phyloP scores from a whole-genome alignment of 306 rosid genomes.

The Vigna hirtella region DNA sequence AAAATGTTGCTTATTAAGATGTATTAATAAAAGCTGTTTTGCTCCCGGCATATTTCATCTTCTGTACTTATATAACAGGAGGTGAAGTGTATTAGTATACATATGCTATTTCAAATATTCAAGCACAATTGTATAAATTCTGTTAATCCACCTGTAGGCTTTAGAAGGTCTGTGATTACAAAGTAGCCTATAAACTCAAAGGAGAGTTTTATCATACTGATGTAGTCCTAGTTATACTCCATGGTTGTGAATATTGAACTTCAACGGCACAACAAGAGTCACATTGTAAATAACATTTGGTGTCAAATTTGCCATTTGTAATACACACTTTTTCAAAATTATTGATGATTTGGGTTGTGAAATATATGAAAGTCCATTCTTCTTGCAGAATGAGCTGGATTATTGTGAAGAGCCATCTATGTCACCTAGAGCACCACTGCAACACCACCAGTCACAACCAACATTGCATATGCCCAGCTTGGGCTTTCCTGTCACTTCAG shows the following conservation, averaged over 20 bases:
- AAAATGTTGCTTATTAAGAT: constrained; percentile 3
- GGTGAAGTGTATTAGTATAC: neutral
- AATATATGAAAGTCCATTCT: constrained; percentile 3
- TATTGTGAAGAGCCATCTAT: constrained; percentile 75
- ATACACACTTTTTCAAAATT: neutral
- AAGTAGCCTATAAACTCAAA: neutral
- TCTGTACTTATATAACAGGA: too few relatives aligned
- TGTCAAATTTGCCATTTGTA: neutral
- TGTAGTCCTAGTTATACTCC: neutral
- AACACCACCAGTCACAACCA: constrained; percentile 66
- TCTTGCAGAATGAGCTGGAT: constrained; percentile 74
- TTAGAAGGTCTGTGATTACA: neutral
- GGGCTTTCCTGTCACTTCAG: constrained; percentile 55
- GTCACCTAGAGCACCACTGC: constrained; percentile 70
- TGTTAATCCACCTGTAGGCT: neutral
- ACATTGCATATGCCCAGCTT: constrained; percentile 52
- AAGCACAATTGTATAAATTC: neutral
- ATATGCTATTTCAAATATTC: neutral
- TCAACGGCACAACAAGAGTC: too few relatives aligned
- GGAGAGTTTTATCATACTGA: neutral
- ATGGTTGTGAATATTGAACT: neutral
- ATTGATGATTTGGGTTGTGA: neutral
- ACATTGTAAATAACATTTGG: too few relatives aligned
- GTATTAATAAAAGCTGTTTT: too few relatives aligned
- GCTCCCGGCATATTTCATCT: too few relatives aligned